Conservation (phyloP, 257 asterid genomes). For the Thymus mandschuricus region DNA sequence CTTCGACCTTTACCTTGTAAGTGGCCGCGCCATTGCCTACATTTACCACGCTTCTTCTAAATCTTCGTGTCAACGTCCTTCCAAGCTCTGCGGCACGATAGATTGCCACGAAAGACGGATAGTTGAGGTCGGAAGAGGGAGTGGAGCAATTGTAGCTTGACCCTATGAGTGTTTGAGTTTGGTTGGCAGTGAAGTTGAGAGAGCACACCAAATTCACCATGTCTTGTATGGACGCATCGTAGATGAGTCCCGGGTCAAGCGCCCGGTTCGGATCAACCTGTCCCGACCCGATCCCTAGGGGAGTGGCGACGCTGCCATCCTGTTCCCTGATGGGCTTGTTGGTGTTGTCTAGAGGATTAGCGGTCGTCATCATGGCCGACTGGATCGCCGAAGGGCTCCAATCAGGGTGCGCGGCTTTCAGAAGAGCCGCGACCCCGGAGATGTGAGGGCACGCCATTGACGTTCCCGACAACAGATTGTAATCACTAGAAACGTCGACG, state of each 20-base stretch:
- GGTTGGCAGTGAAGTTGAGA: neutral
- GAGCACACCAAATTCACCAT: neutral
- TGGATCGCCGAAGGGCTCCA: constrained; percentile 47
- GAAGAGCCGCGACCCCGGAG: neutral
- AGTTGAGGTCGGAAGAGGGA: constrained; percentile 44
- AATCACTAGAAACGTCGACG: neutral
- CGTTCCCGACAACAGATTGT: neutral
- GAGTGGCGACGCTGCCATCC: constrained; percentile 12
- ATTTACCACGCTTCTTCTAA: constrained; percentile 42
- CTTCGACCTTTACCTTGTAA: constrained; percentile 30
- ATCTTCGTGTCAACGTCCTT: constrained; percentile 21
- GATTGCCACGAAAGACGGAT: constrained; percentile 44
- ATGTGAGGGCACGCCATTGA: neutral
- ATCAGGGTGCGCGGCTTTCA: neutral
- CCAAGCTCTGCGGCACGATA: constrained; percentile 22
- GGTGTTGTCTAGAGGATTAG: constrained; percentile 38
- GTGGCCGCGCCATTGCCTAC: constrained; percentile 46
- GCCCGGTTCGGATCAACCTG: constrained; percentile 25
- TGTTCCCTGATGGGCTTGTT: constrained; percentile 33
- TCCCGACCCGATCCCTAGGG: constrained; percentile 42
- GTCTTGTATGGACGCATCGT: neutral
- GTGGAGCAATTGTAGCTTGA: neutral
- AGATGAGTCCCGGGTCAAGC: neutral
- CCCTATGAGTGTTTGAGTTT: neutral
- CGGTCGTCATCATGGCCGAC: constrained; percentile 52